Evolutionary conservation across 768 basidiomycete species (phyloP).

Genomic region (Asterophora lycoperdoides): DNA sequence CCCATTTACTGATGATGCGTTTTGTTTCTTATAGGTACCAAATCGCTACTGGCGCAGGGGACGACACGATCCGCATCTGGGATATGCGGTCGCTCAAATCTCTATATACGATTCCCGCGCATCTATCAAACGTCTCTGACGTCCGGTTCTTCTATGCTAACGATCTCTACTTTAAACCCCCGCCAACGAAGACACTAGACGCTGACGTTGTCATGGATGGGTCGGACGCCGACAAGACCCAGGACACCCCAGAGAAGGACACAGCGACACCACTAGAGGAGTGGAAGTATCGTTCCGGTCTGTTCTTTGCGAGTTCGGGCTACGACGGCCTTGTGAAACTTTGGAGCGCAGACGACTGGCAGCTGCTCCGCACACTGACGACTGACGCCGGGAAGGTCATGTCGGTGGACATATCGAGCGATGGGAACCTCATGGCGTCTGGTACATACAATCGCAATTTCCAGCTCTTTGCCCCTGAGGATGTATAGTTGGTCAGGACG

Average conservation of each 20-base stretch:
- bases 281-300: constrained; percentile 78
- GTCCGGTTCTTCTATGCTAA: constrained; percentile 87
- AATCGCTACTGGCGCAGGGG: constrained; percentile 94
- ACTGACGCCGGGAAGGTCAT: constrained; percentile 99
- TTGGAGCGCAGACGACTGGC: constrained; percentile 99
- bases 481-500: constrained; percentile 24
- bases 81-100: constrained; percentile 91
- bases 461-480: constrained; percentile 87
- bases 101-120: constrained; percentile 95
- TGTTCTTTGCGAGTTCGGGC: constrained; percentile 90
- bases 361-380: constrained; percentile 78
- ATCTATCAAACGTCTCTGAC: constrained; percentile 92
- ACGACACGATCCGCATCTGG: constrained; percentile 99
- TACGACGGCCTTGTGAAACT: constrained; percentile 95
- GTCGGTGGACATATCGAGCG: constrained; percentile 88
- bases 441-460: constrained; percentile 94
- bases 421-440: constrained; percentile 79
- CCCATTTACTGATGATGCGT: constrained; percentile 8
- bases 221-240: constrained; percentile 32
- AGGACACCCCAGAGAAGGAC: constrained; percentile 36
- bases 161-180: constrained; percentile 43
- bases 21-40: constrained; percentile 64
- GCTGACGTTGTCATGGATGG: constrained; percentile 51
- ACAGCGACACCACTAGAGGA: constrained; percentile 49
- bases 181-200: constrained; percentile 33